Conservation (phyloP, 805 yeast species). For the Yarrowia yakushimensis region DNA sequence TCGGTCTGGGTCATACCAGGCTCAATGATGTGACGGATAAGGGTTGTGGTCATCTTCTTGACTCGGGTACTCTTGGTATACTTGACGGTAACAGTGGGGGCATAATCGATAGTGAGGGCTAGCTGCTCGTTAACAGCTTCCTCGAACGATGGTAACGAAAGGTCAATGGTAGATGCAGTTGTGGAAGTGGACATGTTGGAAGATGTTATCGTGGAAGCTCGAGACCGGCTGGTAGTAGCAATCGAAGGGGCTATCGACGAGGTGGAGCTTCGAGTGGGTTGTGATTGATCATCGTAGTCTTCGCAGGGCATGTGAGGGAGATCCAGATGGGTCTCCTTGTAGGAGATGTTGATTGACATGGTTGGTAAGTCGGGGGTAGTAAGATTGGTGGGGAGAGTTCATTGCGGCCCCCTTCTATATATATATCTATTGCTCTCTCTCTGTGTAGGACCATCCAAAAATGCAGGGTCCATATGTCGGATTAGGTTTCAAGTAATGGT, state of each 20-base stretch:
- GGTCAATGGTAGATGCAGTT: background rate
- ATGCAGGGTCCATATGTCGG: constrained; percentile 18
- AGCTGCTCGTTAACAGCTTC: constrained; percentile 15
- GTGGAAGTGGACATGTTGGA: background rate
- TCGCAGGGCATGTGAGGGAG: constrained; percentile 23
- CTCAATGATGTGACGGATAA: background rate
- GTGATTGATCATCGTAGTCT: constrained; percentile 5
- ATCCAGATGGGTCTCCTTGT: constrained; percentile 7
- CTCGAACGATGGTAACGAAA: constrained; percentile 14
- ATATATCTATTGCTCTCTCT: constrained; percentile 1
- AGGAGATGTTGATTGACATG: background rate
- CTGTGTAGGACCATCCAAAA: background rate
- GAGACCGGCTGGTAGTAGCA: background rate
- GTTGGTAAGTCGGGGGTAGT: background rate
- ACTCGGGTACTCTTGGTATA: constrained; percentile 11
- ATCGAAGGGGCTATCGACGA: background rate
- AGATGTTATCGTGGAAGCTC: background rate
- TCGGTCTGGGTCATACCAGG: background rate
- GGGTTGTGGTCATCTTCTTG: constrained; percentile 4
- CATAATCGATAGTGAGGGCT: constrained; percentile 3
- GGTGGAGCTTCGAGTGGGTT: background rate
- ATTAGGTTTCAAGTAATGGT: constrained; percentile 4
- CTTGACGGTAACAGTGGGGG: constrained; percentile 8
- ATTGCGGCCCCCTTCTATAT: background rate
- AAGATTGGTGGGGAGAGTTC: background rate